Evolutionary conservation across 2,329 filamentous ascomycete genomes (phyloP).

Genomic region (Xylaria sp.): DNA sequence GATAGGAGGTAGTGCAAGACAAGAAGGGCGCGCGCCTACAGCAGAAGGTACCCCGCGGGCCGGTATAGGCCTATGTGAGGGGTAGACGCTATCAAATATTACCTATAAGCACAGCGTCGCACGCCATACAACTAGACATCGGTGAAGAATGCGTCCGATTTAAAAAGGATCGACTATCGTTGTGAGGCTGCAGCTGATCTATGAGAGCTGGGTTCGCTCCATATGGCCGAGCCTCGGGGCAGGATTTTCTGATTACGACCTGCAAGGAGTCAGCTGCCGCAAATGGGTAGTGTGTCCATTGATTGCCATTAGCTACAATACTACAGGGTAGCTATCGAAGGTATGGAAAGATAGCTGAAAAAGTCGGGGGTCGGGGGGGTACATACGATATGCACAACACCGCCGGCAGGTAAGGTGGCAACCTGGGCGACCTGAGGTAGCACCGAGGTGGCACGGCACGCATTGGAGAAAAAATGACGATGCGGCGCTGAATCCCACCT

Average conservation of each 20-base stretch:
- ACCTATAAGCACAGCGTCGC: neutral
- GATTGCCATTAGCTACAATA: neutral
- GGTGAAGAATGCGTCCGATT: neutral
- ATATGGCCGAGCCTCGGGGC: neutral
- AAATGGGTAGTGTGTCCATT: neutral
- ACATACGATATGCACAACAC: neutral
- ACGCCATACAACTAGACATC: neutral
- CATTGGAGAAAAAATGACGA: neutral
- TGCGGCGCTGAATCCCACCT: neutral
- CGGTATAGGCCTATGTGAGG: neutral
- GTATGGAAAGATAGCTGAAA: too few relatives aligned
- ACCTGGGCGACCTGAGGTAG: too few relatives aligned
- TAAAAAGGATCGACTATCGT: neutral
- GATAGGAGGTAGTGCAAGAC: neutral
- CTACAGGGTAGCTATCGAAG: neutral
- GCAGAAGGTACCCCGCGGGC: neutral
- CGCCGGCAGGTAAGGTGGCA: too few relatives aligned
- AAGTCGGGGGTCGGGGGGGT: neutral
- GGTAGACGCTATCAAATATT: neutral
- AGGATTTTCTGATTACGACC: neutral
- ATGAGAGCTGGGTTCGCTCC: too few relatives aligned
- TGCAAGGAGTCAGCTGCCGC: neutral
- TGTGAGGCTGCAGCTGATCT: too few relatives aligned
- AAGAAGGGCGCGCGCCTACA: neutral
- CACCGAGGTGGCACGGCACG: too few relatives aligned